Conservation (phyloP, 208 protist species). For the Herpetomonas tarakana region DNA sequence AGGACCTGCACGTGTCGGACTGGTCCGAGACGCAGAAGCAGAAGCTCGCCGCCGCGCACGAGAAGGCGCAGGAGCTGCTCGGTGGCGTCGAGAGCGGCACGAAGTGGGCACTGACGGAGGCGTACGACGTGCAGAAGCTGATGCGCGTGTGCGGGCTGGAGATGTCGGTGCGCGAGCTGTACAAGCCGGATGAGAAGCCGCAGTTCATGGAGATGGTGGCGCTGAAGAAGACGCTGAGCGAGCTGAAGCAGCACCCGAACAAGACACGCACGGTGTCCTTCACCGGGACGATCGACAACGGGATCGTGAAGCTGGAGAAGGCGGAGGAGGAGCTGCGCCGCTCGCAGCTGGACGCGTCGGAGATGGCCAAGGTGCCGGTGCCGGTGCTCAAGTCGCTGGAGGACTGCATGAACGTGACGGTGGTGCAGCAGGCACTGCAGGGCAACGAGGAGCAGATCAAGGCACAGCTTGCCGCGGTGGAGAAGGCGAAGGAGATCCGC, state of each 20-base stretch:
- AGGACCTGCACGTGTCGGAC: constrained; percentile 74
- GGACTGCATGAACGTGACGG: constrained; percentile 71
- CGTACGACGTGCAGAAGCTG: constrained; percentile 62
- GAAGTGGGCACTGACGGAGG: constrained; percentile 69
- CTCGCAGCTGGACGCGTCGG: constrained; percentile 51
- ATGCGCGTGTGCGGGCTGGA: too few relatives aligned
- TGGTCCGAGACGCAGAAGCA: constrained; percentile 72
- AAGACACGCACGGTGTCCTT: constrained; percentile 70
- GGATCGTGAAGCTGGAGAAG: constrained; percentile 66
- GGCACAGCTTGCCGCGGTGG: constrained; percentile 47
- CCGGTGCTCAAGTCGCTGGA: constrained; percentile 55
- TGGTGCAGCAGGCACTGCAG: constrained; percentile 55
- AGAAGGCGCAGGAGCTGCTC: too few relatives aligned
- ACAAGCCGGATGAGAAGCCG: constrained; percentile 75
- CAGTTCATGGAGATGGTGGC: constrained; percentile 69
- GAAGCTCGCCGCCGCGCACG: constrained; percentile 61
- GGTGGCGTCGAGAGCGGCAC: constrained; percentile 57
- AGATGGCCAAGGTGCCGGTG: constrained; percentile 53
- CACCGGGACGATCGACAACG: constrained; percentile 65
- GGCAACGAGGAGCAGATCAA: constrained; percentile 60
- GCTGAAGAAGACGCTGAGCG: constrained; percentile 57
- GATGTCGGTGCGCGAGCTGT: constrained; percentile 68
- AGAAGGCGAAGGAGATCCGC: constrained; percentile 69
- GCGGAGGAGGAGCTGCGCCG: constrained; percentile 42
- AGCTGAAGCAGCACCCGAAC: constrained; percentile 73